Conservation (phyloP, 345 rosid genomes). For the Salix arbutifolia region DNA sequence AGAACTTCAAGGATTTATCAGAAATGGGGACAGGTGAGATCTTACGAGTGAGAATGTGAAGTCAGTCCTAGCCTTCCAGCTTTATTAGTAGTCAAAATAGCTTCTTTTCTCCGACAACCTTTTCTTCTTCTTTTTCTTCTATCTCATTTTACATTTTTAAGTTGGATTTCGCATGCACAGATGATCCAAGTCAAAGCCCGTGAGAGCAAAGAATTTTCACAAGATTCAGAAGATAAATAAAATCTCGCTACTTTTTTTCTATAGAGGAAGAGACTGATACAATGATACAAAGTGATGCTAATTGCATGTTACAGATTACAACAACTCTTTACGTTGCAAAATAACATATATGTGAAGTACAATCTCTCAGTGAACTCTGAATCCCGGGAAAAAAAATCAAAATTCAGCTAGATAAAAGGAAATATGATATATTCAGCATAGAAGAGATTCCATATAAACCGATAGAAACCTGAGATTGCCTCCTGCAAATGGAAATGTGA, state of each 20-base stretch:
- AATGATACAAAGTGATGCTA: not conserved
- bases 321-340: not conserved
- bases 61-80: not conserved
- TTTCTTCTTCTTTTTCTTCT: too few relatives aligned
- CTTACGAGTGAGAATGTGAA: not conserved
- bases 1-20: too few relatives aligned
- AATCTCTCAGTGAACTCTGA: not conserved
- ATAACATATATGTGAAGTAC: not conserved
- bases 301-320: not conserved
- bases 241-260: not conserved
- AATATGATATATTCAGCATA: slow-evolving; percentile 79
- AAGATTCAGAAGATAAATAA: not conserved
- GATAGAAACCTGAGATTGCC: slow-evolving; percentile 69
- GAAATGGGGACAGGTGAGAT: not conserved
- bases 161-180: not conserved
- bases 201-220: not conserved
- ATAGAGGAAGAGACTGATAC: not conserved
- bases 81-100: not conserved
- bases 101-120: too few relatives aligned
- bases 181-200: not conserved
- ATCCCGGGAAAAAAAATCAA: not conserved
- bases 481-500: slow-evolving; percentile 50
- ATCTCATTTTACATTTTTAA: too few relatives aligned
- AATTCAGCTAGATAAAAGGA: slow-evolving; percentile 61
- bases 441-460: slow-evolving; percentile 92